These are phyloP conservation scores for Scheffersomyces lignicola DNA, from an alignment of 1,139 yeast genomes.

Conservation along the genomic window DNA sequence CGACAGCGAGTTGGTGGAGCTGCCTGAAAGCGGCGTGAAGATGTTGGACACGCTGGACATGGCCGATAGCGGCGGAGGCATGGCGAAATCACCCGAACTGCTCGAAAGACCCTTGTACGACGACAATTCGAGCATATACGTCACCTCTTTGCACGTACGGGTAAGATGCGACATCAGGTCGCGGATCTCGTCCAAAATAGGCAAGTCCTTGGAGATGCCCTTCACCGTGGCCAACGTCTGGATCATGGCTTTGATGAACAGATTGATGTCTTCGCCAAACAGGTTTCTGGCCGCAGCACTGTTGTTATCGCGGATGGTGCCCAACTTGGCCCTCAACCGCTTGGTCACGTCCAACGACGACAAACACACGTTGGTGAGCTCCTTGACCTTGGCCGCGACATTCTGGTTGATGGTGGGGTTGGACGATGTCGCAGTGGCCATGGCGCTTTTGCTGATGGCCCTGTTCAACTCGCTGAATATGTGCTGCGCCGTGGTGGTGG, in stretches of 20 bases:
- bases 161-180: conserved; percentile 80
- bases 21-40: conserved; percentile 35
- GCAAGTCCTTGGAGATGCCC: conserved; percentile 76
- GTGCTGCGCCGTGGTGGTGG: conserved; percentile 74
- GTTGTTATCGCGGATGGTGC: conserved; percentile 49
- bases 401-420: conserved; percentile 20
- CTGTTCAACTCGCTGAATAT: conserved; percentile 78
- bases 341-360: conserved; percentile 80
- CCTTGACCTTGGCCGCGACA: conserved; percentile 69
- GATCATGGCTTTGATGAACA: conserved; percentile 79
- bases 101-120: conserved; percentile 35
- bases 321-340: conserved; percentile 58
- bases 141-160: conserved; percentile 86
- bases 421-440: conserved; percentile 27
- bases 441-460: conserved; percentile 73
- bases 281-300: conserved; percentile 59
- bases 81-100: conserved; percentile 6
- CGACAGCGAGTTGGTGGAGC: conserved; percentile 17
- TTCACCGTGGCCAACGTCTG: conserved; percentile 82
- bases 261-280: conserved; percentile 86
- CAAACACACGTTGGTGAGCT: conserved; percentile 75
- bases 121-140: conserved; percentile 67
- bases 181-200: conserved; percentile 76
- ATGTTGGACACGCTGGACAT: conserved; percentile 36
- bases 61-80: conserved; percentile 27